A percentile compares a stretch with the other conserved stretches of the same genome.
phyloP scores from a whole-genome alignment of 2,329 filamentous ascomycete species.

The Claviceps fusiformis region DNA sequence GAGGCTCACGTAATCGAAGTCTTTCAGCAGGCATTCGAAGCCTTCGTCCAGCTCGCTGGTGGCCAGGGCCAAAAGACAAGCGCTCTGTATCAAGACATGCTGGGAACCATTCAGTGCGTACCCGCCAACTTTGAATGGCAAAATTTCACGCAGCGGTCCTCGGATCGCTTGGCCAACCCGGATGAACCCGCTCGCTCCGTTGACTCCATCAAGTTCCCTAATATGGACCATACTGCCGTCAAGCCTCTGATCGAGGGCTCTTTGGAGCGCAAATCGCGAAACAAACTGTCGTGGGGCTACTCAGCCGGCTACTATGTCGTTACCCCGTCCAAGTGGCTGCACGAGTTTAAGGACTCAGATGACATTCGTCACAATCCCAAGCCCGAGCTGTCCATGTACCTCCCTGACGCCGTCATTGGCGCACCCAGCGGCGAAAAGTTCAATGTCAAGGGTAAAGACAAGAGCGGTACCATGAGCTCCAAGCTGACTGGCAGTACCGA shows the following conservation, averaged over 20 bases:
- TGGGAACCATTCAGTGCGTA: conserved; percentile 61
- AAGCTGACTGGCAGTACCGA: conserved; percentile 72
- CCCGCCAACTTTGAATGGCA: conserved; percentile 85
- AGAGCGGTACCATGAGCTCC: conserved; percentile 64
- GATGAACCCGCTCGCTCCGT: conserved; percentile 60
- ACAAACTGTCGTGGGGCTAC: conserved; percentile 67
- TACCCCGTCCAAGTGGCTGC: conserved; percentile 74
- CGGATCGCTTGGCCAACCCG: conserved; percentile 63
- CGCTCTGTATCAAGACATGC: conserved; percentile 71
- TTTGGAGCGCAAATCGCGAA: conserved; percentile 80
- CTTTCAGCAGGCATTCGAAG: conserved; percentile 67
- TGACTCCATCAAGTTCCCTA: conserved; percentile 67
- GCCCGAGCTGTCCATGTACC: conserved; percentile 80
- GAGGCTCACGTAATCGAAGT: conserved; percentile 75
- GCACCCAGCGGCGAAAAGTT: conserved; percentile 66
- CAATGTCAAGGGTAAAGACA: conserved; percentile 89
- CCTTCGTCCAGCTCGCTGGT: conserved; percentile 69
- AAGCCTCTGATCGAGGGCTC: conserved; percentile 75
- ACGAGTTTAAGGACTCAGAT: conserved; percentile 94
- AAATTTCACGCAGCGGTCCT: conserved; percentile 62
- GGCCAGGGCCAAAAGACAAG: conserved; percentile 72
- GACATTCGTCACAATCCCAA: conserved; percentile 54
- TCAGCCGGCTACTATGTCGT: conserved; percentile 79
- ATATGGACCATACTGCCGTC: conserved; percentile 71
- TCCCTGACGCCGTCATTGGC: conserved; percentile 78